Evolutionary conservation across 1,284 basidiomycete species (phyloP), one percentile per base, ranked within the genome.

Genomic region (Boletellus deceptivus): DNA sequence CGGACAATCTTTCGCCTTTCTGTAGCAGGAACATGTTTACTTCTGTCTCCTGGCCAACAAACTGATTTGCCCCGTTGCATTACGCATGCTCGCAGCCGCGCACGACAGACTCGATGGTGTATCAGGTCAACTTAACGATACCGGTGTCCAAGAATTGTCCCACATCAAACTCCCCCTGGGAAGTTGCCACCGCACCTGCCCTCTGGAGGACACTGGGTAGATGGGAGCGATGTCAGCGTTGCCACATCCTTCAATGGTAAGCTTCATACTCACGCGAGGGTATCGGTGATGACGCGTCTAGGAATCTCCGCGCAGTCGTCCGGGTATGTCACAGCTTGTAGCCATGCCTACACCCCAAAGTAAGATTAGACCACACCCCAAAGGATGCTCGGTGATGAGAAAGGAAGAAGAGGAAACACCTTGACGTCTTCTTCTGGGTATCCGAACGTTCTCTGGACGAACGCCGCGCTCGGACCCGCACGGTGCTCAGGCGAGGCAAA

Each of bases 401-500:
- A 4, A 16, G 29, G 51, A 25, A 48, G 8, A 10, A 9, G 10
- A 27, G 24, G 24, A 25, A 25, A 38, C 35, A 84, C 84, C 71
- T 80, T 74, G 55, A 95, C 82, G 63, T 95, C 93, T 54, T 82
- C 78, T 49, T 86, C 81, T 1, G 84, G 77, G 64, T 98, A 95
- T 0, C 86, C 87, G 61, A 95, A 96, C 50, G 80, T 84, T 17
- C 77, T 71, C 60, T 80, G 78, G 61, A 97, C 89, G 63, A 89
- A 96, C 34, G 83, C 79, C 34, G 93, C 76, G 63, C 89, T 82
- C 27, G 72, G 72, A 1, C 75, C 73, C 2, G 73, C 76, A n/a
- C 89, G 80, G 25, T 76, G 78, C 49, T 79, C 79, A 4, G 71
- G 60, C 0, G 84, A 83, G 62, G 91, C 77, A 71, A 96, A 96